phyloP scores from a whole-genome alignment of 2,329 filamentous ascomycete genomes.

The Epichloe sp. region DNA sequence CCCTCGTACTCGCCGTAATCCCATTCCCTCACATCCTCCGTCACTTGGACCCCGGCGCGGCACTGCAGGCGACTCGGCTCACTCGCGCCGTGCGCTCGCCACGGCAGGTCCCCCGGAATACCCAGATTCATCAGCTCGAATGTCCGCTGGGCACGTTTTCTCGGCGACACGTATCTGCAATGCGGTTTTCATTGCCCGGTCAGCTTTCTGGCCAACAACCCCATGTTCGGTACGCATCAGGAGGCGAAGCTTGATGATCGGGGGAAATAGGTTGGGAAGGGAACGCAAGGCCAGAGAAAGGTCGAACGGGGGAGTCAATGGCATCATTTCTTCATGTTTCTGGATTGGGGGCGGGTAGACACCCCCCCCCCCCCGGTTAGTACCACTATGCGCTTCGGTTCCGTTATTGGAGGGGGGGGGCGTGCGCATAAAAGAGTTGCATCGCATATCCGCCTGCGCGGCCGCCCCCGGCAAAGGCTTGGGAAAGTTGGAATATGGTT shows the following conservation, averaged over 20 bases:
- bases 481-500: background rate
- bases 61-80: conserved; percentile 32
- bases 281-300: background rate
- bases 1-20: conserved; percentile 84
- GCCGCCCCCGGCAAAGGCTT: background rate
- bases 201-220: background rate
- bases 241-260: background rate
- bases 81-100: conserved; percentile 38
- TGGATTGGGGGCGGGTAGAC: background rate
- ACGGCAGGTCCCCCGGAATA: conserved; percentile 54
- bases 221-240: background rate
- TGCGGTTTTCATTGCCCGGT: background rate
- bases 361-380: background rate
- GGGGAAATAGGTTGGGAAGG: background rate
- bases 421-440: background rate
- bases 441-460: background rate
- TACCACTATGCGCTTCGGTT: background rate
- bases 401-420: background rate
- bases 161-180: conserved; percentile 68
- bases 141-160: conserved; percentile 74
- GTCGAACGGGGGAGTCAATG: background rate
- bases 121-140: conserved; percentile 75
- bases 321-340: background rate
- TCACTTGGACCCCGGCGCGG: conserved; percentile 49
- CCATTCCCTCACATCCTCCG: conserved; percentile 68